Base-by-base conservation (phyloP, 345 rosid species). In the Angophora floribunda region DNA sequence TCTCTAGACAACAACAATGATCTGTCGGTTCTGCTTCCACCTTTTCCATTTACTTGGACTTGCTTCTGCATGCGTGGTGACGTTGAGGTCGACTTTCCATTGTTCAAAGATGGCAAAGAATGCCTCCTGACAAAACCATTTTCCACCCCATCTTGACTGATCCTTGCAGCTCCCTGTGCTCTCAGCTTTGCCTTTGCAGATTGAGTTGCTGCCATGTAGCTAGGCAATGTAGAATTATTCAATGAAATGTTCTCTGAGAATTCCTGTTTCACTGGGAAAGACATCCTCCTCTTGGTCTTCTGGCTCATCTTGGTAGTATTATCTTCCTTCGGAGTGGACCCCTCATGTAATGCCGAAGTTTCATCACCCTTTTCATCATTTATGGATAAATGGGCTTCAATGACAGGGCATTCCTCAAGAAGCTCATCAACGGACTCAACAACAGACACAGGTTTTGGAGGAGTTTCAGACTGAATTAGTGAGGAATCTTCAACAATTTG, bases 171-270 rank as follows among this genome's bases (percentile, higher is more conserved):
- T 28, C 89, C 90, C 15, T 89, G 88, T 30, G 51, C 80, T 86
- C 89, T 89, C 70, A 86, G 88, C 59, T 86, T 87, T 16, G 91
- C 90, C 53, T 91, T 91, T 52, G 88, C 91, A 86, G 92, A 91
- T 86, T 87, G 88, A 87, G 92, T 91, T 50, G 88, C 89, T 1
- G 92, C 91, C 92, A 89, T 91, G 87, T 91, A 91, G 86, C 91
- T 87, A 11, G 92, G 91, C 26, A 87, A 6, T 6, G 21, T 65
- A 53, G 90, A 57, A 36, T 87, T 59, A 47, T 63, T 87, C 41
- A 53, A 85, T 17, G 86, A 86, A 32, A 47, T 70, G 15, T 87
- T 88, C 55, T 88, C 91, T 22, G 67, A 36, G 6, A 17, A 78
- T 70, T 90, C 91, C 61, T 87, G 88, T 87, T 88, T 90, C 79